phyloP scores from a whole-genome alignment of 352 stramenopile species.

The Pythium dissotocum region DNA sequence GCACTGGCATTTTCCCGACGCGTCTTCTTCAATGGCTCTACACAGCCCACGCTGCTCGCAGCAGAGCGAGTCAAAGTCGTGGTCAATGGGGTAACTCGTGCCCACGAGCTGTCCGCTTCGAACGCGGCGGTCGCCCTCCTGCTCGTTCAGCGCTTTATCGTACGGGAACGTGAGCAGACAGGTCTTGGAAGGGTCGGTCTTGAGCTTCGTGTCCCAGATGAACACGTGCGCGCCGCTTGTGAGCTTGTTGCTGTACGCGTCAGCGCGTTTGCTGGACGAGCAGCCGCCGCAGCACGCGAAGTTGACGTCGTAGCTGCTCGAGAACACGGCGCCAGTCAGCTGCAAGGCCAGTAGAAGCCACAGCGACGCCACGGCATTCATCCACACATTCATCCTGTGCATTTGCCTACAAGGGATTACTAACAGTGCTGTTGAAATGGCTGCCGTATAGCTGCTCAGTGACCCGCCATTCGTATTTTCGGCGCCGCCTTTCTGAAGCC shows the following conservation, averaged over 20 bases:
- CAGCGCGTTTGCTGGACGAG: constrained; percentile 52
- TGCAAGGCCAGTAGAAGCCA: neutral
- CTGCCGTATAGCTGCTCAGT: neutral
- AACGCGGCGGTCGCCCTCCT: constrained; percentile 55
- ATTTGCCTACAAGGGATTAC: neutral
- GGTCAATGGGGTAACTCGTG: constrained; percentile 68
- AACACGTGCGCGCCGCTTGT: constrained; percentile 51
- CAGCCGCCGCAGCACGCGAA: constrained; percentile 76
- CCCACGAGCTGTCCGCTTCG: constrained; percentile 60
- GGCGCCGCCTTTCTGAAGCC: neutral
- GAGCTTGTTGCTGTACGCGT: constrained; percentile 54
- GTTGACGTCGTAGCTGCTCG: constrained; percentile 39
- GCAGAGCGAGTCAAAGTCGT: constrained; percentile 68
- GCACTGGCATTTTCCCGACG: constrained; percentile 59
- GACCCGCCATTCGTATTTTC: neutral
- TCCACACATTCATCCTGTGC: neutral
- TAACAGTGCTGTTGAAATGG: neutral
- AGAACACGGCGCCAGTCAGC: neutral
- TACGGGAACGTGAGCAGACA: constrained; percentile 65
- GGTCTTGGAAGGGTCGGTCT: constrained; percentile 42
- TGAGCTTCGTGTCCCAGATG: constrained; percentile 70
- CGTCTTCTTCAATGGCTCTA: constrained; percentile 50
- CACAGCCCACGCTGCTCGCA: constrained; percentile 65
- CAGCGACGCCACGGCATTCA: neutral
- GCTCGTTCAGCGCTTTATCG: constrained; percentile 56